phyloP scores from a whole-genome alignment of 2,329 filamentous ascomycete genomes.

The Colletotrichum sp. region DNA sequence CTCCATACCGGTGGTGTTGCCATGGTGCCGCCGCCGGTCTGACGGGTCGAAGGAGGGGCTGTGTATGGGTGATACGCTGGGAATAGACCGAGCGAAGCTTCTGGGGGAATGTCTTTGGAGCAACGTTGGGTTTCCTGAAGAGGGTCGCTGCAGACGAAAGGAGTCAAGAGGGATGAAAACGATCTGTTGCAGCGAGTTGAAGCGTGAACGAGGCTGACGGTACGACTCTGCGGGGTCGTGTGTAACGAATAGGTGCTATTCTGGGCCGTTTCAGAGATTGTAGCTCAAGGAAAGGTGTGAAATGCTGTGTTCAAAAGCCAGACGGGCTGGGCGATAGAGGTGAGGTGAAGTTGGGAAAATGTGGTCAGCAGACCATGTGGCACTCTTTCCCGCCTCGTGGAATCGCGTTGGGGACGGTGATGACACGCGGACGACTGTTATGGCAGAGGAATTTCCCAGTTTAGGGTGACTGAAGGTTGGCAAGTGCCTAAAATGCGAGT shows the following conservation, averaged over 20 bases:
- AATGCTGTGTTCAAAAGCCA: not conserved
- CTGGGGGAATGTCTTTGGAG: not conserved
- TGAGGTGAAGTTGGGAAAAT: not conserved
- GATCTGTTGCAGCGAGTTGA: not conserved
- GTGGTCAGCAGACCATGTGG: not conserved
- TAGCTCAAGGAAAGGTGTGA: not conserved
- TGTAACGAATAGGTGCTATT: not conserved
- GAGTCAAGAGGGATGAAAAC: not conserved
- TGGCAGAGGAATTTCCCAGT: not conserved
- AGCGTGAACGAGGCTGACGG: not conserved
- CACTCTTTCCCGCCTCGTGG: not conserved
- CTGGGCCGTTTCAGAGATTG: not conserved
- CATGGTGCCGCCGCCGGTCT: conserved; percentile 28
- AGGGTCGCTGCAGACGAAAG: not conserved
- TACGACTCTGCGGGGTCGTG: not conserved
- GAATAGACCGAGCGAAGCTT: not conserved
- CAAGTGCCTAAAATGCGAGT: not conserved
- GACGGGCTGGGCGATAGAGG: not conserved
- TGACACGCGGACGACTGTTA: not conserved
- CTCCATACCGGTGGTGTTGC: conserved; percentile 46
- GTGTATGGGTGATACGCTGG: not conserved
- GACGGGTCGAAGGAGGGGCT: not conserved
- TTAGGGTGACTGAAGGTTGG: not conserved
- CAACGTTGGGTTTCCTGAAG: not conserved
- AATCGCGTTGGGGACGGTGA: not conserved